phyloP scores from a whole-genome alignment of 768 basidiomycete genomes.

The Saitozyma podzolica region DNA sequence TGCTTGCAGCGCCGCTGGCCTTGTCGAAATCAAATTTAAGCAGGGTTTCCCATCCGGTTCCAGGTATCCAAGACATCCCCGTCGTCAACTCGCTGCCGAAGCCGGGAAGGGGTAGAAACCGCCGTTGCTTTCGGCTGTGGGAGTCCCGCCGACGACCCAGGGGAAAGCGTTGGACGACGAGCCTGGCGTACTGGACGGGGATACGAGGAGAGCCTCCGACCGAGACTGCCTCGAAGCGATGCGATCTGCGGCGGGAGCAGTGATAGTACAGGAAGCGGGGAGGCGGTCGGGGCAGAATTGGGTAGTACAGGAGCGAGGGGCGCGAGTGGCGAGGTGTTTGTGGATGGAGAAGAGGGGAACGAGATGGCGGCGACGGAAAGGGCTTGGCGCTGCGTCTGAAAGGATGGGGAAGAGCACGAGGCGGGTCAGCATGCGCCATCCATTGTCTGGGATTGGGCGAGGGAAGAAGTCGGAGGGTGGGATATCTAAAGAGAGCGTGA shows the following conservation, averaged over 20 bases:
- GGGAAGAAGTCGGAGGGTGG: too few relatives aligned
- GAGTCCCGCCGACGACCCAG: constrained; percentile 22
- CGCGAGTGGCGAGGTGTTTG: neutral
- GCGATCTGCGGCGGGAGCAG: constrained; percentile 19
- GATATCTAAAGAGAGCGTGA: too few relatives aligned
- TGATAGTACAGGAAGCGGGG: constrained; percentile 6
- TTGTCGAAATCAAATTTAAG: constrained; percentile 24
- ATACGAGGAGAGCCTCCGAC: constrained; percentile 30
- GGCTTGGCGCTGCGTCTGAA: too few relatives aligned
- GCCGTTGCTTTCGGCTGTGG: constrained; percentile 8
- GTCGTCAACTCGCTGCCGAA: constrained; percentile 7
- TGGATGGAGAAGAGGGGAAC: neutral
- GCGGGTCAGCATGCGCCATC: too few relatives aligned
- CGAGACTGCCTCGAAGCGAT: constrained; percentile 13
- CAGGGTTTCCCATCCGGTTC: constrained; percentile 35
- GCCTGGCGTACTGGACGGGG: constrained; percentile 24
- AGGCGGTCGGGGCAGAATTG: constrained; percentile 3
- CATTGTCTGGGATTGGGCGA: too few relatives aligned
- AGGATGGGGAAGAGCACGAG: too few relatives aligned
- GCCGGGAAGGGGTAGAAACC: constrained; percentile 24
- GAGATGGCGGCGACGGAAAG: neutral
- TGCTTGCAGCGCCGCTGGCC: neutral
- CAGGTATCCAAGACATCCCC: too few relatives aligned
- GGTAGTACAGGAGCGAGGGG: neutral
- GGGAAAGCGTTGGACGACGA: constrained; percentile 8